Evolutionary conservation across 2,329 filamentous ascomycete genomes (phyloP).

Genomic region (Calonectria montana): DNA sequence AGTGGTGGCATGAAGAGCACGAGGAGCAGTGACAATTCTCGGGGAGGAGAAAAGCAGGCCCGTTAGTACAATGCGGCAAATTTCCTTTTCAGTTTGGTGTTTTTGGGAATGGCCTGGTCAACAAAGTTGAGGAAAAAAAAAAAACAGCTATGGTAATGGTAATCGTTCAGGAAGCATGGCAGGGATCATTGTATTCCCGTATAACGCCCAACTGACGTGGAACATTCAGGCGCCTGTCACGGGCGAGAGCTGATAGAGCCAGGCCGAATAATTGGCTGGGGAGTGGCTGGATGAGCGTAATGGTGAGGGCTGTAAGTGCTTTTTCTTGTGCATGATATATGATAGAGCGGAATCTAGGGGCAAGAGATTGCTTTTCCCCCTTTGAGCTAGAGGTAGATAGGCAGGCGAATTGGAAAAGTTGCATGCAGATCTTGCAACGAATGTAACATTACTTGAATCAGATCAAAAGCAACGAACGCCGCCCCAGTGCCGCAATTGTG

Average conservation of each 20-base stretch:
- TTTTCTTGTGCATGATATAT: constrained; percentile 5
- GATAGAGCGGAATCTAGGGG: neutral
- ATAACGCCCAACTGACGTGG: neutral
- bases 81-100: neutral
- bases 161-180: neutral
- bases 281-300: neutral
- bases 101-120: neutral
- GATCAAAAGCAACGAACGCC: constrained; percentile 1
- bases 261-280: neutral
- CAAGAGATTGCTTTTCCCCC: neutral
- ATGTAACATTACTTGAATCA: constrained; percentile 4
- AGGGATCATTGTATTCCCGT: constrained; percentile 2
- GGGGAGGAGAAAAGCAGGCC: constrained; percentile 4
- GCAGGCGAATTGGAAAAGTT: neutral
- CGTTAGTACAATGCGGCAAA: neutral
- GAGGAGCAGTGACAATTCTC: neutral
- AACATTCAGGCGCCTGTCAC: neutral
- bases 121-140: constrained; percentile 1
- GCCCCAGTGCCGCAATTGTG: neutral
- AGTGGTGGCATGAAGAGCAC: constrained; percentile 2
- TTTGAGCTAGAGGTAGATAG: neutral
- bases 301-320: constrained; percentile 5
- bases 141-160: constrained; percentile 1
- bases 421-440: constrained; percentile 1
- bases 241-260: neutral